Evolutionary conservation across 2,329 filamentous ascomycete genomes (phyloP).

Genomic region (Paecilomyces variotii): DNA sequence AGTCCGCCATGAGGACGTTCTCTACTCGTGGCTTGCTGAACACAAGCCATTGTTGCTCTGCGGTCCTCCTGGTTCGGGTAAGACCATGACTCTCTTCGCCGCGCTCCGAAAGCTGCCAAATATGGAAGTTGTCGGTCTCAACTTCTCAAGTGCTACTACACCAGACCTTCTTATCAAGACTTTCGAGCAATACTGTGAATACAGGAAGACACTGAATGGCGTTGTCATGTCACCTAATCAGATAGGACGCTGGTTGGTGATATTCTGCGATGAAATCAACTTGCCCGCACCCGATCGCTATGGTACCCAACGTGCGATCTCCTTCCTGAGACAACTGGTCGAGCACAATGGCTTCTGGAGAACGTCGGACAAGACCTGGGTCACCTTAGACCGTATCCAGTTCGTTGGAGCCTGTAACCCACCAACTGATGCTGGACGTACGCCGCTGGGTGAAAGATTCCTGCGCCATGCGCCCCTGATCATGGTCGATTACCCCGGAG

Average conservation of each 20-base stretch:
- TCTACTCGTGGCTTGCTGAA: slow-evolving; percentile 98
- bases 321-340: slow-evolving; percentile 92
- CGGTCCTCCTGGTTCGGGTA: slow-evolving; percentile 95
- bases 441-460: slow-evolving; percentile 86
- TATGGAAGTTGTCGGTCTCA: slow-evolving; percentile 98
- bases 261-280: slow-evolving; percentile 99
- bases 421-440: slow-evolving; percentile 93
- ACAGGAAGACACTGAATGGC: slow-evolving; percentile 95
- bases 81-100: slow-evolving; percentile 99
- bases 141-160: slow-evolving; percentile 97
- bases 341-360: slow-evolving; percentile 99
- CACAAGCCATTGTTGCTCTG: slow-evolving; percentile 96
- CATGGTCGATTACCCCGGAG: slow-evolving; percentile 99
- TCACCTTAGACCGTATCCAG: slow-evolving; percentile 93
- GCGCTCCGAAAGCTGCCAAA: slow-evolving; percentile 93
- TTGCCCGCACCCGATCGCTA: slow-evolving; percentile 96
- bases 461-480: slow-evolving; percentile 94
- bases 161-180: slow-evolving; percentile 98
- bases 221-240: slow-evolving; percentile 93
- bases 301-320: slow-evolving; percentile 92
- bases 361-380: slow-evolving; percentile 95
- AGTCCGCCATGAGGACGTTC: slow-evolving; percentile 93
- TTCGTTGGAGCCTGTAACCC: slow-evolving; percentile 99
- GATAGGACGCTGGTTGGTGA: slow-evolving; percentile 93
- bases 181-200: slow-evolving; percentile 98